Evolutionary conservation across 352 stramenopile species (phyloP).

Genomic region (Peronospora belbahrii): DNA sequence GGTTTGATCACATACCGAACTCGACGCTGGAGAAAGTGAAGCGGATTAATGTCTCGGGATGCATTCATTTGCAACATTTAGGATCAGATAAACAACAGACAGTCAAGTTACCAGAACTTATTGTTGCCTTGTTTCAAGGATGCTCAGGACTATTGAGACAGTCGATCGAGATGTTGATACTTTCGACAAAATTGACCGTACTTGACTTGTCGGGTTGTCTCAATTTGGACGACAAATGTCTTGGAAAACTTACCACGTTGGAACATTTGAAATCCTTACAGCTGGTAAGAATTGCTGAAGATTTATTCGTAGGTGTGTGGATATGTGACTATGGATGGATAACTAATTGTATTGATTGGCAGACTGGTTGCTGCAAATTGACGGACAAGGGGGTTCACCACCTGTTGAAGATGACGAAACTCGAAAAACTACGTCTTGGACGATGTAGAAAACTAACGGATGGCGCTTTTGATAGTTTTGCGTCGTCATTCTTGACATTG

Average conservation of each 20-base stretch:
- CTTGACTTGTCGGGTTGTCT: conserved; percentile 56
- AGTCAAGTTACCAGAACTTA: conserved; percentile 39
- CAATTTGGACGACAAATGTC: conserved; percentile 47
- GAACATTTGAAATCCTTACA: conserved; percentile 37
- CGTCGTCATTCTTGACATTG: conserved; percentile 30
- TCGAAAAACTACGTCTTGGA: conserved; percentile 50
- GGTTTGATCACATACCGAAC: conserved; percentile 50
- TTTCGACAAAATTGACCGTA: conserved; percentile 43
- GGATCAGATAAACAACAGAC: conserved; percentile 24
- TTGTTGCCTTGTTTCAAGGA: conserved; percentile 41
- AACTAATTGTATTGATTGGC: not conserved
- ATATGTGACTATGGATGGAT: not conserved
- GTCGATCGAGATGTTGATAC: conserved; percentile 45
- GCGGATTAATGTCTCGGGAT: conserved; percentile 51
- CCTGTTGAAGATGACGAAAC: conserved; percentile 29
- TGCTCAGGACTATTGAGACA: conserved; percentile 37
- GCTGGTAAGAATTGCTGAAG: conserved; percentile 34
- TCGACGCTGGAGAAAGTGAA: conserved; percentile 41
- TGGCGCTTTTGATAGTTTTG: conserved; percentile 37
- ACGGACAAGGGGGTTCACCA: conserved; percentile 49
- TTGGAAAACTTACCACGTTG: conserved; percentile 35
- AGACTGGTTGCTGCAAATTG: conserved; percentile 48
- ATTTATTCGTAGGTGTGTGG: too few species aligned
- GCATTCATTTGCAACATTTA: conserved; percentile 41
- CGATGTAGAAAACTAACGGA: conserved; percentile 51